Base-by-base conservation (phyloP, 805 yeast genomes). In the Trichomonascus vanleenenianus region DNA sequence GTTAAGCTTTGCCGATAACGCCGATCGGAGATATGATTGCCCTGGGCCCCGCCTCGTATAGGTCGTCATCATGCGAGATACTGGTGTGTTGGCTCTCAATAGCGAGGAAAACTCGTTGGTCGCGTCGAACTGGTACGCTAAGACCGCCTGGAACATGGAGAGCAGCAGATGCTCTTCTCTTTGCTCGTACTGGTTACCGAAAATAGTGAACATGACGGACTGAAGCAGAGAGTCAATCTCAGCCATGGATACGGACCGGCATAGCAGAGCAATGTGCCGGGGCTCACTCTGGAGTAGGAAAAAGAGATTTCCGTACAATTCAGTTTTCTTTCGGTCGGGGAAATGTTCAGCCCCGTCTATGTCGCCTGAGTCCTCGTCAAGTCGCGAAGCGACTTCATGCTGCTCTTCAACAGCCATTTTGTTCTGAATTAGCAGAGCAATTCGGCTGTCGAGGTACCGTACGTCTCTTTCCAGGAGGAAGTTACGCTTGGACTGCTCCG, bases 151-250 rank as follows among this genome's bases (percentile, higher is more conserved):
- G 42, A 66, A 63, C 64, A 66, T 59, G n/a, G 63, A 52, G 36
- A 66, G 53, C 44, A 64, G 45, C 39, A 65, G 48, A 40, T 62
- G 66, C 56, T 66, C 71, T 51, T 66, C 70, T 22, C 70, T 60
- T 47, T 62, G 63, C 45, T 65, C 69, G 50, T 65, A 64, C 50
- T 66, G 71, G 48, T 66, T 66, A n/a, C 71, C 70, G 47, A 59
- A 67, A 38, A 66, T 57, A 9, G 64, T 62, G 51, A 65, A 66
- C 68, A 66, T 66, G 49, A 66, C 66, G 3, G 67, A 65, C 40
- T 64, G 68, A 8, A 66, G 56, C 42, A 66, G 55, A 4, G 61
- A 60, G 44, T 66, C 70, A 39, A 66, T 63, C 42, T 66, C 69
- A 5, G 59, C 53, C 59, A 65, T 55, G 6, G 62, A 51, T 3